A percentile compares a stretch with the other conserved stretches of the same genome.
These are phyloP conservation scores for Cyberlindnera suaveolens DNA, from an alignment of 805 yeast genomes.

Conservation along the genomic window DNA sequence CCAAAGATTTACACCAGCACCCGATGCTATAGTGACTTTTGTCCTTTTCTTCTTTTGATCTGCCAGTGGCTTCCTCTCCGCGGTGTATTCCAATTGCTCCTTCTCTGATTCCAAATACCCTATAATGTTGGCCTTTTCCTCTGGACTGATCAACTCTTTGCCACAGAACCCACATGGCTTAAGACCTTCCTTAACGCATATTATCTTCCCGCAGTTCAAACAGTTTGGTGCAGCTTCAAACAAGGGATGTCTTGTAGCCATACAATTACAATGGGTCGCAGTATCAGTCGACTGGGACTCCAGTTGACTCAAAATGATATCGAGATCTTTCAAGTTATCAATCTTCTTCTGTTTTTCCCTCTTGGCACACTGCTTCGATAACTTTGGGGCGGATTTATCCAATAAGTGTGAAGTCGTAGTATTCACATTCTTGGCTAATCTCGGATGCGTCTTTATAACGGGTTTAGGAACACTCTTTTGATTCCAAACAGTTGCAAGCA, in stretches of 20 bases:
- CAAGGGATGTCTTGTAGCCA: constrained; percentile 83
- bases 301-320: constrained; percentile 49
- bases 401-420: constrained; percentile 44
- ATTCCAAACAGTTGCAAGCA: constrained; percentile 6
- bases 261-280: constrained; percentile 57
- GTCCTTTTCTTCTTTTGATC: constrained; percentile 29
- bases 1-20: constrained; percentile 61
- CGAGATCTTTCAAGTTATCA: constrained; percentile 58
- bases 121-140: constrained; percentile 57
- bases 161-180: constrained; percentile 89
- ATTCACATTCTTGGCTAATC: constrained; percentile 10
- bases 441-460: constrained; percentile 4
- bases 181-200: constrained; percentile 83
- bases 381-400: constrained; percentile 27
- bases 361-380: constrained; percentile 28
- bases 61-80: background rate
- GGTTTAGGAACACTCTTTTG: constrained; percentile 1
- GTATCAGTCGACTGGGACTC: constrained; percentile 33
- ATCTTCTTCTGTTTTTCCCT: constrained; percentile 38
- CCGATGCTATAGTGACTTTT: constrained; percentile 49
- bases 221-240: constrained; percentile 92
- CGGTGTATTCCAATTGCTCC: constrained; percentile 31
- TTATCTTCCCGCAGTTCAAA: constrained; percentile 87
- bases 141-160: constrained; percentile 49
- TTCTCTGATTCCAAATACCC: constrained; percentile 50